Evolutionary conservation across 441 rosid genomes (phyloP).

Genomic region (Erysimum cheiri): DNA sequence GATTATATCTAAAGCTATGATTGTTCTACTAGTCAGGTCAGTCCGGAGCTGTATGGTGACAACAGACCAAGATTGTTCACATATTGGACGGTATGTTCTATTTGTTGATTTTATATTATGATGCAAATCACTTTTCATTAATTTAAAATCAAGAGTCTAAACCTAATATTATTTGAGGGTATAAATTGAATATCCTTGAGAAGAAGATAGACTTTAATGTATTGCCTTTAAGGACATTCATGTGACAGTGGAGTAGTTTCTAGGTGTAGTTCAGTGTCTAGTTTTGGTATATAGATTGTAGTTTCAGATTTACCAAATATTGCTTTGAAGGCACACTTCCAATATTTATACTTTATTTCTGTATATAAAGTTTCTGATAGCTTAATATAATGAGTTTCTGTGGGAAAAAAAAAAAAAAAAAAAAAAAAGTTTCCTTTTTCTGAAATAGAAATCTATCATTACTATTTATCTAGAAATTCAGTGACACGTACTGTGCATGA

Average conservation of each 20-base stretch:
- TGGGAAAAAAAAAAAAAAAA: no score
- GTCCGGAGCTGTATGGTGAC: conserved; percentile 92
- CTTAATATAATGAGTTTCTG: no score
- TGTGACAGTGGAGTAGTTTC: conserved; percentile 41
- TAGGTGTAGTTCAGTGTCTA: conserved; percentile 35
- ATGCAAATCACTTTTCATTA: conserved; percentile 21
- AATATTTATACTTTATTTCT: background rate
- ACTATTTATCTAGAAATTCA: conserved; percentile 19
- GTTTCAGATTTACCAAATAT: conserved; percentile 32
- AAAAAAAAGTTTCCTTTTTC: no score
- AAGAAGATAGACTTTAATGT: conserved; percentile 23
- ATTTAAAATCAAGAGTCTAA: background rate
- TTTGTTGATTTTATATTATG: conserved; percentile 4
- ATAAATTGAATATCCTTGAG: conserved; percentile 13
- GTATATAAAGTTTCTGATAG: background rate
- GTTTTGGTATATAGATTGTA: conserved; percentile 35
- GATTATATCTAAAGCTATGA: conserved; percentile 52
- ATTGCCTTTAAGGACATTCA: conserved; percentile 27
- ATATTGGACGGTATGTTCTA: conserved; percentile 69
- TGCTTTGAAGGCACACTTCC: conserved; percentile 37
- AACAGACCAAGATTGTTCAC: conserved; percentile 74
- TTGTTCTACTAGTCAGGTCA: conserved; percentile 91
- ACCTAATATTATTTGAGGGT: background rate
- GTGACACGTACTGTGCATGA: conserved; percentile 22
- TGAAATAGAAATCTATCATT: background rate